Evolutionary conservation across 495 filamentous ascomycete genomes (phyloP).

Genomic region (Durotheca rogersii): DNA sequence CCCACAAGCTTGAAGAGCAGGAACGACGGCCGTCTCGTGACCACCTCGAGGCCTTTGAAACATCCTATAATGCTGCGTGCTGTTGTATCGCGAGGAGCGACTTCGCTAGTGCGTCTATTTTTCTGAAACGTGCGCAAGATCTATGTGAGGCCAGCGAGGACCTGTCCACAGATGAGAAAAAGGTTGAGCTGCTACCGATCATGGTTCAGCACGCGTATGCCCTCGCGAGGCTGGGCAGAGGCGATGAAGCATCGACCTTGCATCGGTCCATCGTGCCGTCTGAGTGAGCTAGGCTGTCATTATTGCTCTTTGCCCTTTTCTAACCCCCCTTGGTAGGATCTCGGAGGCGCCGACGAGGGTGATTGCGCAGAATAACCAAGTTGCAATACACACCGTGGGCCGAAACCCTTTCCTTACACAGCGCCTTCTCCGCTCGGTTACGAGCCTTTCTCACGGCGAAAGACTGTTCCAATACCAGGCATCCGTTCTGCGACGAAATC

Average conservation of each 20-base stretch:
- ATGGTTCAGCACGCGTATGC: slow-evolving; percentile 84
- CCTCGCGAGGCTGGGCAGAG: slow-evolving; percentile 67
- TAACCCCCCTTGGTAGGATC: slow-evolving; percentile 58
- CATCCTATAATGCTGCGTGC: slow-evolving; percentile 89
- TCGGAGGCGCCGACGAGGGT: slow-evolving; percentile 72
- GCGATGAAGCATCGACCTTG: slow-evolving; percentile 68
- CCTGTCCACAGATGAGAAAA: slow-evolving; percentile 77
- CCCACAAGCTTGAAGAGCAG: slow-evolving; percentile 39
- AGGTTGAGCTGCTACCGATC: slow-evolving; percentile 80
- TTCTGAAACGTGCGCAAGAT: slow-evolving; percentile 83
- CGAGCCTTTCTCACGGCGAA: slow-evolving; percentile 61
- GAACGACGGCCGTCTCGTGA: slow-evolving; percentile 62
- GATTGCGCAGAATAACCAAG: slow-evolving; percentile 76
- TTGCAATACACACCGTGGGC: slow-evolving; percentile 56
- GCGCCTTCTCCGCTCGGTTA: slow-evolving; percentile 61
- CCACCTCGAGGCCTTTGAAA: slow-evolving; percentile 90
- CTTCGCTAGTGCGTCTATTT: slow-evolving; percentile 68
- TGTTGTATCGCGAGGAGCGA: slow-evolving; percentile 78
- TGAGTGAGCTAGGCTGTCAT: slow-evolving; percentile 35
- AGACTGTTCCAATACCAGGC: slow-evolving; percentile 77
- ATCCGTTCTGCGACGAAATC: slow-evolving; percentile 66
- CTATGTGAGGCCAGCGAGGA: slow-evolving; percentile 84
- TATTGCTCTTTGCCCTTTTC: not conserved
- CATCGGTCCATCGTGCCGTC: slow-evolving; percentile 57
- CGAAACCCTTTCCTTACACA: slow-evolving; percentile 79